Base-by-base conservation (phyloP, 2,329 filamentous ascomycete genomes). In the Pseudopyricularia javanii region DNA sequence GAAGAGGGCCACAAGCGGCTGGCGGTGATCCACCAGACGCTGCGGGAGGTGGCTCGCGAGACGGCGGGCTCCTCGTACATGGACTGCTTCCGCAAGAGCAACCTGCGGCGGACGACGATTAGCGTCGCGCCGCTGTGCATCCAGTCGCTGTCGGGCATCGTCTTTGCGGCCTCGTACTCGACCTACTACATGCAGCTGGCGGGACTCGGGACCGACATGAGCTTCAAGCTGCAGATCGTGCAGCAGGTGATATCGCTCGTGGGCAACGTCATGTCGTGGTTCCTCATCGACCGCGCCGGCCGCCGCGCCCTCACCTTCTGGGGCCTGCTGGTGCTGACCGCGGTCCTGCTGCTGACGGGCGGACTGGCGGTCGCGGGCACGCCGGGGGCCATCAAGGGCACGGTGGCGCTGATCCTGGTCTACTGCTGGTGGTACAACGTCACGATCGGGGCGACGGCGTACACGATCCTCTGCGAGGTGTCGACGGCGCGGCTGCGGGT, bases 121-220 rank as follows among this genome's bases (percentile, higher is more conserved):
- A 66, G 64, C 14, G 64, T 69, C 24, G 59, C 61, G 4, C 67
- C 68, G 6, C 56, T 70, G 6, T 61, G 57, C 34, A 66, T 70
- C 47, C 66, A 70, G 54, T 58, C 60, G 1, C 57, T 70, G 3
- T 61, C 59, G 2, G 69, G 68, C 7, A 61, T 68, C 26, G 56
- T 61, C 24, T 72, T 71, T 26, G 59, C 64, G 1, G 59, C 64
- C 2, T 57, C 59, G 7, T 73, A 73, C 55, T 60, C 60, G n/a
- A 71, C 69, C 2, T 73, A 73, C 58, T 73, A 72, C 56, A 60
- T 66, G 49, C 66, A 73, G 54, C 60, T 72, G 2, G 69, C 70
- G 9, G 70, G 70, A 8, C 71, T 66, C 56, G 63, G 61, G 43
- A 66, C 64, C 0, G 50, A 56, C 2, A 62, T 60, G 54, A 65